Evolutionary conservation across 148 eudicot species (phyloP), one percentile per base, ranked within the genome.

Genomic region (Chenopodium suecicum): DNA sequence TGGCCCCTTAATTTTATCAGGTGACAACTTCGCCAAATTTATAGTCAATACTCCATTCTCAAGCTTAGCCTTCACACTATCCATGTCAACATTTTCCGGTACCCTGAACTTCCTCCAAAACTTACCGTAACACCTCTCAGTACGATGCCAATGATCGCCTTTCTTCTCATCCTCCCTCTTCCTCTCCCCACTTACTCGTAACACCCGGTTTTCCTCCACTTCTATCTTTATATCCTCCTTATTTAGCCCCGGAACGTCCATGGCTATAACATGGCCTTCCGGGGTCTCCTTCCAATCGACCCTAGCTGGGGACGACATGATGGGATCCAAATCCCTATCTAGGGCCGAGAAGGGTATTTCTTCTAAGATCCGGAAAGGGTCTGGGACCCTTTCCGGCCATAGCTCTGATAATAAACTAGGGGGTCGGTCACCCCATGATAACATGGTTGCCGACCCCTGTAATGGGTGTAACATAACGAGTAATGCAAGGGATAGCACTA

Each of bases 221-320:
- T 86, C 88, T 4, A 89, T 83, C 80, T 85, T 86, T 56, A 89
- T 34, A 12, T 85, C 86, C 22, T 89, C 89, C 78, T 85, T 86
- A 46, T 50, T 85, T 34, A 89, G 23, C 56, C 91, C 91, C 0
- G 89, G 89, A 0, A 89, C 83, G 54, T 86, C 91, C 65, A 83
- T 48, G 1, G 22, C 52, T 82, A 89, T 84, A 23, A 81, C 78
- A 77, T 89, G 91, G 0, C 84, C 82, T 27, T 89, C 89, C 0
- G 82, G 69, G 0, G 89, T 86, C 82, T 89, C 91, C 76, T 89
- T 86, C 91, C 91, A 86, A 77, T 89, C 91, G 22, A 89, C 88
- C 69, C 75, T 84, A 2, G 89, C 84, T 0, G 86, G 86, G 14
- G 84, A 12, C 1, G 74, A 37, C 52, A 72, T 31, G 4, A 77